Base-by-base conservation (phyloP, 352 stramenopile genomes). In the Phytophthora hibernalis region DNA sequence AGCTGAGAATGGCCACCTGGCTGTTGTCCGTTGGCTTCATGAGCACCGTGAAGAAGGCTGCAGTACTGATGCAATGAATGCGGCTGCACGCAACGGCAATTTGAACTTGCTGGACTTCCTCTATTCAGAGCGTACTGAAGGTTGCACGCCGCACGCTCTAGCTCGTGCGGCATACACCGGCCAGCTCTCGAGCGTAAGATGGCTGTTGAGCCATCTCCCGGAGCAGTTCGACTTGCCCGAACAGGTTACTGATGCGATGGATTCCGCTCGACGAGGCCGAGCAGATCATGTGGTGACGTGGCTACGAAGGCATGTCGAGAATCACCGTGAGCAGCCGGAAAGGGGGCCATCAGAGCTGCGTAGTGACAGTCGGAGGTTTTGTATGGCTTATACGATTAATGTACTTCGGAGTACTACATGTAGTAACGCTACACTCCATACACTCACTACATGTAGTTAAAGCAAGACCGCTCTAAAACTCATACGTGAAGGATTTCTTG, bases 401-500 rank as follows among this genome's bases (percentile, higher is more conserved):
- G 35, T 45, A 58, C n/a, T 37, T 13, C 38, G 1, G 9, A 5
- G n/a, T n/a, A n/a, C n/a, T n/a, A n/a, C n/a, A n/a, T n/a, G n/a
- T 48, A 44, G 30, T 44, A 44, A 30, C 22, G 28, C 31, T 58
- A 55, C 30, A 64, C 47, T n/a, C n/a, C n/a, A n/a, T n/a, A n/a
- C n/a, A n/a, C n/a, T n/a, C n/a, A n/a, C n/a, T n/a, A n/a, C n/a
- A n/a, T n/a, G n/a, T 59, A 55, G 13, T 35, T 40, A 7, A 7
- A 40, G 56, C 8, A 7, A 40, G 28, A 5, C 22, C 24, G 9
- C 22, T 48, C 50, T 76, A 83, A 33, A 83, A 80, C 55, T 83
- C 75, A 47, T 80, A 83, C 8, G 74, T 79, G 49, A 83, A 79
- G 49, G 75, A 83, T 48, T 76, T 80, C 51, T 80, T 80, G 53